Conservation (phyloP, 2,329 filamentous ascomycete genomes). For the Verticillium isaacii region DNA sequence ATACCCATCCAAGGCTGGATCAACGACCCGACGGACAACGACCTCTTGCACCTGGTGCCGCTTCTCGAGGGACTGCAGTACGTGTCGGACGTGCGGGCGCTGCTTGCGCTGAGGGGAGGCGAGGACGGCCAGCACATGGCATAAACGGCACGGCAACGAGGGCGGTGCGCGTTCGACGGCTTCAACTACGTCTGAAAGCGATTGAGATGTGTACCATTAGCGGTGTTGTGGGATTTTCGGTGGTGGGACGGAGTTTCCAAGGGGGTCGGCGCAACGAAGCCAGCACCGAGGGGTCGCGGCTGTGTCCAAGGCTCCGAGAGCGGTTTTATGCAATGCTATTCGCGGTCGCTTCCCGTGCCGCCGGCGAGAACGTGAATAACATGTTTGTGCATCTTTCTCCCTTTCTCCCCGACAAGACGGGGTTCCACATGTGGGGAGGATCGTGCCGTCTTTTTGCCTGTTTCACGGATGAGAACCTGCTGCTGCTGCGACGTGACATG, state of each 20-base stretch:
- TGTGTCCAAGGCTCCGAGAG: not conserved
- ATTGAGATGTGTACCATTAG: not conserved
- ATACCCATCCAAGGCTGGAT: conserved; percentile 99
- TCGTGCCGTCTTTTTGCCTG: not conserved
- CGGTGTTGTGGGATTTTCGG: not conserved
- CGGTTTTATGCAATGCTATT: not conserved
- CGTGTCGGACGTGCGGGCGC: conserved; percentile 88
- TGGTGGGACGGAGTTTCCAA: not conserved
- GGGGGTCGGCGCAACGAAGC: not conserved
- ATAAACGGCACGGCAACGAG: conserved; percentile 14
- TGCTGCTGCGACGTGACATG: too few relatives aligned
- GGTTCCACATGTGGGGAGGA: not conserved
- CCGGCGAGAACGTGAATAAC: not conserved
- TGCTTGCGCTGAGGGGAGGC: conserved; percentile 83
- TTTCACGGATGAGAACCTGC: not conserved
- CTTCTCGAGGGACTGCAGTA: conserved; percentile 93
- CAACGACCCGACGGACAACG: conserved; percentile 94
- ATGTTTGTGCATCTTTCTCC: not conserved
- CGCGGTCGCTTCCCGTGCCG: not conserved
- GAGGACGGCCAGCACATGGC: conserved; percentile 65
- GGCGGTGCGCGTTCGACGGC: not conserved
- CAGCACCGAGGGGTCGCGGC: not conserved
- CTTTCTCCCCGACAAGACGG: not conserved
- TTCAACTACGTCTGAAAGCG: conserved; percentile 1
- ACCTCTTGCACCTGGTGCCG: conserved; percentile 87